These are phyloP conservation scores for Penicillium argentinense DNA, from an alignment of 495 filamentous ascomycete species.

Conservation along the genomic window DNA sequence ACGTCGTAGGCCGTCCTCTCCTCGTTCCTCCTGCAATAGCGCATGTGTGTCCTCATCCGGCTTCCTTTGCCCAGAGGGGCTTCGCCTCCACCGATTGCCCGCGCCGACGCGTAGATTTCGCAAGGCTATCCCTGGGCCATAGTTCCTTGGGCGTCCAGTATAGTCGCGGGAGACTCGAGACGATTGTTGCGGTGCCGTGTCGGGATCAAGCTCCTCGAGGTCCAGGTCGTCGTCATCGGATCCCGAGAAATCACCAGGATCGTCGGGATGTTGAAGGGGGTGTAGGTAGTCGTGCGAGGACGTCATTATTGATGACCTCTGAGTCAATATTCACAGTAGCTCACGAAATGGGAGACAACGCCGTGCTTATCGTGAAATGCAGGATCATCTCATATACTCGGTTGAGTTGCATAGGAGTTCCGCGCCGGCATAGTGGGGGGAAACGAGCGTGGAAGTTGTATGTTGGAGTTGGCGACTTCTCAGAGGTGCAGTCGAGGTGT, in stretches of 20 bases:
- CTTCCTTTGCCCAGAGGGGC: slow-evolving; percentile 43
- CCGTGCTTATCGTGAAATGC: slow-evolving; percentile 8
- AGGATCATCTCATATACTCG: slow-evolving; percentile 24
- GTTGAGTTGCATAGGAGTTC: slow-evolving; percentile 19
- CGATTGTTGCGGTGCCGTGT: slow-evolving; percentile 37
- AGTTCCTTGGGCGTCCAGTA: slow-evolving; percentile 38
- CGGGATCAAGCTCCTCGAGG: slow-evolving; percentile 69
- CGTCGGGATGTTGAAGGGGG: slow-evolving; percentile 30
- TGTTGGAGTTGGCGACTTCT: slow-evolving; percentile 3
- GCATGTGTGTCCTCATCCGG: slow-evolving; percentile 56
- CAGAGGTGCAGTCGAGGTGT: neutral
- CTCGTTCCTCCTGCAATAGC: slow-evolving; percentile 50
- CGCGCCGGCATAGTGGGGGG: slow-evolving; percentile 17
- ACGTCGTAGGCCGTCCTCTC: slow-evolving; percentile 38
- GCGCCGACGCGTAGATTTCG: slow-evolving; percentile 68
- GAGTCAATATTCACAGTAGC: slow-evolving; percentile 1
- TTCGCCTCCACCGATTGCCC: slow-evolving; percentile 58
- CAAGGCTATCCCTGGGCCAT: slow-evolving; percentile 64
- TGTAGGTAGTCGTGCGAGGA: slow-evolving; percentile 43
- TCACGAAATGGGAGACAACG: slow-evolving; percentile 8
- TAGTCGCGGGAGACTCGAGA: slow-evolving; percentile 44
- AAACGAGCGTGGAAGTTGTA: slow-evolving; percentile 4
- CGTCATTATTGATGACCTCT: slow-evolving; percentile 28
- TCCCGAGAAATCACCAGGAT: slow-evolving; percentile 33
- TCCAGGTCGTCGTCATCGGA: slow-evolving; percentile 61